These are phyloP conservation scores for Jaltomata sinuosa DNA, from an alignment of 257 asterid species.

Conservation along the genomic window DNA sequence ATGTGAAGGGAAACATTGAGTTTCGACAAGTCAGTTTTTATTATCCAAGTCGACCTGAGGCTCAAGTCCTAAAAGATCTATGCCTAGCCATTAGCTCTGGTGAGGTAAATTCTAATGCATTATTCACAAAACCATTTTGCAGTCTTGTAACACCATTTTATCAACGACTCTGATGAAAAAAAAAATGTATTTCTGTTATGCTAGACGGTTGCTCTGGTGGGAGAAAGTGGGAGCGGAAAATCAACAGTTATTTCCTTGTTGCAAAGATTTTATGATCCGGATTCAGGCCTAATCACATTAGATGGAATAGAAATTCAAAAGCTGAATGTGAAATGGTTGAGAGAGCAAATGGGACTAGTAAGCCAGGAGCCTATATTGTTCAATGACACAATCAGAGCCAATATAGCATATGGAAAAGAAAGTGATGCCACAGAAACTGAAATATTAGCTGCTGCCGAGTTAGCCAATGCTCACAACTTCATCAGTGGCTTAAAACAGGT, in stretches of 20 bases:
- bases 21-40: slow-evolving; percentile 56
- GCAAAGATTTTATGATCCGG: slow-evolving; percentile 40
- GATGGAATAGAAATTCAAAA: slow-evolving; percentile 21
- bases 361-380: slow-evolving; percentile 43
- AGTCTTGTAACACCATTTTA: neutral
- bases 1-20: slow-evolving; percentile 67
- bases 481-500: slow-evolving; percentile 37
- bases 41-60: slow-evolving; percentile 79
- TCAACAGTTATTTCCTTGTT: slow-evolving; percentile 40
- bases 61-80: slow-evolving; percentile 60
- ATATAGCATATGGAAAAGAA: slow-evolving; percentile 44
- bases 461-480: slow-evolving; percentile 41
- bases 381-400: slow-evolving; percentile 36
- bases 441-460: slow-evolving; percentile 29
- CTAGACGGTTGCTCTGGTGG: slow-evolving; percentile 50
- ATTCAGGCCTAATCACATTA: slow-evolving; percentile 30
- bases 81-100: slow-evolving; percentile 55
- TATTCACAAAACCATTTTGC: neutral
- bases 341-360: slow-evolving; percentile 53
- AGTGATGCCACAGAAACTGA: slow-evolving; percentile 36
- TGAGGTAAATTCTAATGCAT: slow-evolving; percentile 31
- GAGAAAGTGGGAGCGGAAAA: slow-evolving; percentile 55
- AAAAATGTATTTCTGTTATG: neutral
- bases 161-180: neutral
- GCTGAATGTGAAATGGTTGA: slow-evolving; percentile 33